Base-by-base conservation (phyloP, 345 rosid species). In the Lepidium africanum region DNA sequence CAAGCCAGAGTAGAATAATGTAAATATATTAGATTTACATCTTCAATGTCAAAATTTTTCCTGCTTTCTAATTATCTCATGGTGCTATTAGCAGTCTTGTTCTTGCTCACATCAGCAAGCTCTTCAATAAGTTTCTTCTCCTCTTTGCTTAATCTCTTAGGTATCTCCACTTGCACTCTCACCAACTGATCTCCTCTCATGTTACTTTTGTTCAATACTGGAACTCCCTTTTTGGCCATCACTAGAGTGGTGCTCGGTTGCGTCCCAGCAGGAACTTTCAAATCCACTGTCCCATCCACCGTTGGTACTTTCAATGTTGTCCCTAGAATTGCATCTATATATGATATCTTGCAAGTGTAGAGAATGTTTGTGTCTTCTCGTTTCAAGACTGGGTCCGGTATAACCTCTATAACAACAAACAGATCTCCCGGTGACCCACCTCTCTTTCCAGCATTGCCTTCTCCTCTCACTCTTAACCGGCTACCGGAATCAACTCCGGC, bases 221-320 rank as follows among this genome's bases (percentile, higher is more conserved):
- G 99, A 57, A 95, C 96, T 12, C 99, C 99, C 72, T 86, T 95
- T 81, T 86, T 95, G 17, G 92, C 90, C 99, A 95, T 91, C 65
- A 91, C 90, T 15, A 95, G 86, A 0, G 96, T 95, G 10, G 94
- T 89, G 69, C 85, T 87, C 0, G 96, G 97, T 52, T 95, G 97
- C 2, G 94, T 91, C 49, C 97, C 97, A 0, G 90, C 86, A 3
- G 97, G 99, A 42, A 95, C 87, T 84, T 86, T 95, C 80, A 95
- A 64, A 78, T 95, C 99, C 15, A 86, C 97, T 64, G 77, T 81
- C 38, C 96, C 97, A 69, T 95, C 97, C 40, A 95, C 96, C 0
- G 93, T 92, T 0, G 96, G 97, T 3, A 92, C 97, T 77, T 86
- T 90, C 72, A 90, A 53, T 4, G 84, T 83, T 3, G 98, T 89